Evolutionary conservation across 306 rosid species (phyloP).

Genomic region (Lathyrus aphaca): DNA sequence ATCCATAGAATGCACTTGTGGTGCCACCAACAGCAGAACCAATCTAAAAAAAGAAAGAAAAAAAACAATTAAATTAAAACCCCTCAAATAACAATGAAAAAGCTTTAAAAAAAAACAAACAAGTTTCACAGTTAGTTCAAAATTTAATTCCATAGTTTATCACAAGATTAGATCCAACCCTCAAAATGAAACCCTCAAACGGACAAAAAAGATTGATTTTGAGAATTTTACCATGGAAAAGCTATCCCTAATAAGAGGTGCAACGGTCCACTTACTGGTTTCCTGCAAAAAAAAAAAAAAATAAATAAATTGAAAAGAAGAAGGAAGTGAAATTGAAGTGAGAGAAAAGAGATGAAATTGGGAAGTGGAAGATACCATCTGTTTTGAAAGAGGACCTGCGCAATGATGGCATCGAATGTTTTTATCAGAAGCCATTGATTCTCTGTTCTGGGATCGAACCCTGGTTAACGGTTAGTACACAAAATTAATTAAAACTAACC

Average conservation of each 20-base stretch:
- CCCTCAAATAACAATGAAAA: no score
- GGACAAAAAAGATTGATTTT: not conserved
- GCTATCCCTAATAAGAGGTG: constrained; percentile 77
- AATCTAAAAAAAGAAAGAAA: constrained; percentile 63
- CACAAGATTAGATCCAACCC: constrained; percentile 23
- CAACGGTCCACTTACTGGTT: constrained; percentile 74
- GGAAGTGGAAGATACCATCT: constrained; percentile 52
- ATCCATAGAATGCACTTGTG: constrained; percentile 92
- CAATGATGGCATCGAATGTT: constrained; percentile 76
- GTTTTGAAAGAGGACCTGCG: constrained; percentile 78
- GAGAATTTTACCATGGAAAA: constrained; percentile 72
- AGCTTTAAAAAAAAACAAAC: constrained; percentile 11
- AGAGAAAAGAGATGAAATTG: not conserved
- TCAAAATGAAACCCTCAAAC: no score
- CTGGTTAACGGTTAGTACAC: no score
- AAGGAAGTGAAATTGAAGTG: not conserved
- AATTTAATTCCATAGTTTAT: not conserved
- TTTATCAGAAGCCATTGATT: constrained; percentile 33
- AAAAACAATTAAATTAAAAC: no score
- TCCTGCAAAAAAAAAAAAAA: constrained; percentile 51
- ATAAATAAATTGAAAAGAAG: not conserved
- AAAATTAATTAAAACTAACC: no score
- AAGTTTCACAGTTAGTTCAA: not conserved
- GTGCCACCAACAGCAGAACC: constrained; percentile 96
- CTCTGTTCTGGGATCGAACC: no score